Percentiles rank a stretch among this genome's conserved stretches.
These are phyloP conservation scores for Fusarium annulatum DNA, from an alignment of 2,329 filamentous ascomycete genomes.

Conservation along the genomic window DNA sequence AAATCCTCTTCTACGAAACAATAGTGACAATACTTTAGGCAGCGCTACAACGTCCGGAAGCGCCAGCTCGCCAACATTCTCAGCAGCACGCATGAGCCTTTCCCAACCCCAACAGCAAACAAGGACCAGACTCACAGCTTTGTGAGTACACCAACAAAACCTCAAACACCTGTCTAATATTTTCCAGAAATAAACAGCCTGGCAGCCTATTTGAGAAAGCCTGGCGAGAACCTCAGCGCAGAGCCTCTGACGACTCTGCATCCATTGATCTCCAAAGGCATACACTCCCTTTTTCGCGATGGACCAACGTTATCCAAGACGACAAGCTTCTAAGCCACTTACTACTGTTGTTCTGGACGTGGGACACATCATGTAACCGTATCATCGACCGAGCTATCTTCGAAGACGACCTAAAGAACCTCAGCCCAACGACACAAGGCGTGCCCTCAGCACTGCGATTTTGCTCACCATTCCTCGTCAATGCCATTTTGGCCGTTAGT, in stretches of 20 bases:
- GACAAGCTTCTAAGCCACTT: slow-evolving; percentile 25
- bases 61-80: neutral
- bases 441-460: slow-evolving; percentile 12
- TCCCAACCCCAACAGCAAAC: neutral
- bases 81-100: neutral
- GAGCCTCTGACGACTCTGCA: neutral
- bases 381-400: slow-evolving; percentile 26
- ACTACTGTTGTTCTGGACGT: slow-evolving; percentile 24
- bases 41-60: slow-evolving; percentile 7
- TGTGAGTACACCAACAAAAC: slow-evolving; percentile 1
- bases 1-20: neutral
- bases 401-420: slow-evolving; percentile 22
- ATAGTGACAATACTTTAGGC: slow-evolving; percentile 2
- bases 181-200: neutral
- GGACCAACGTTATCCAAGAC: slow-evolving; percentile 18
- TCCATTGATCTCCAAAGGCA: slow-evolving; percentile 7
- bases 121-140: slow-evolving; percentile 6
- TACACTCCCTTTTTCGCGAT: slow-evolving; percentile 23
- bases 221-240: neutral
- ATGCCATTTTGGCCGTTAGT: slow-evolving; percentile 32
- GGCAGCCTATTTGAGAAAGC: slow-evolving; percentile 6
- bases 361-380: slow-evolving; percentile 25
- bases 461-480: slow-evolving; percentile 33
- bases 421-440: neutral
- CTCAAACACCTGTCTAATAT: neutral